These are phyloP conservation scores for Logfia minima DNA, from an alignment of 129 eudicot genomes.

Conservation along the genomic window DNA sequence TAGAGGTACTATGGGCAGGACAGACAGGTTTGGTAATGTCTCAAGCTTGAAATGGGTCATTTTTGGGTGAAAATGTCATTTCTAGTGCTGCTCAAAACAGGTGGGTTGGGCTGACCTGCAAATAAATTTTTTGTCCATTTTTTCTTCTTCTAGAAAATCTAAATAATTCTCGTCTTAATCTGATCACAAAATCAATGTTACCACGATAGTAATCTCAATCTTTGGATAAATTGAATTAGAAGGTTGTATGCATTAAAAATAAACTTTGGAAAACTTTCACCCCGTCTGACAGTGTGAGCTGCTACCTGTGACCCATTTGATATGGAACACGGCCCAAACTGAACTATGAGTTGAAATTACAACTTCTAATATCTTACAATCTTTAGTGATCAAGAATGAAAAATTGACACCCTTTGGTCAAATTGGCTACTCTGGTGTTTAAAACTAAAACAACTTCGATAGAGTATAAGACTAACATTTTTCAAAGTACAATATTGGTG, in stretches of 20 bases:
- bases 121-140: neutral
- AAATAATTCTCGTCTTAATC: neutral
- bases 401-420: constrained; percentile 10
- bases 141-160: neutral
- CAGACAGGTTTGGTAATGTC: neutral
- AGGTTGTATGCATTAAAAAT: neutral
- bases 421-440: neutral
- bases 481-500: neutral
- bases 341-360: neutral
- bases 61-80: neutral
- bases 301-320: neutral
- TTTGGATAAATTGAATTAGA: neutral
- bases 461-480: neutral
- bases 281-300: neutral
- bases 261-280: neutral
- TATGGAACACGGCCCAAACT: neutral
- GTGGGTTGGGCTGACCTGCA: neutral
- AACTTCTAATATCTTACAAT: neutral
- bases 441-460: neutral
- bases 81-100: neutral
- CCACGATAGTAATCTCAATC: neutral
- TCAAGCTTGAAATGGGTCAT: neutral
- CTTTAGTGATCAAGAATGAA: neutral
- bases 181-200: neutral
- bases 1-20: neutral